These are phyloP conservation scores for Silene coronaria DNA, from an alignment of 179 eudicot genomes.

Conservation along the genomic window DNA sequence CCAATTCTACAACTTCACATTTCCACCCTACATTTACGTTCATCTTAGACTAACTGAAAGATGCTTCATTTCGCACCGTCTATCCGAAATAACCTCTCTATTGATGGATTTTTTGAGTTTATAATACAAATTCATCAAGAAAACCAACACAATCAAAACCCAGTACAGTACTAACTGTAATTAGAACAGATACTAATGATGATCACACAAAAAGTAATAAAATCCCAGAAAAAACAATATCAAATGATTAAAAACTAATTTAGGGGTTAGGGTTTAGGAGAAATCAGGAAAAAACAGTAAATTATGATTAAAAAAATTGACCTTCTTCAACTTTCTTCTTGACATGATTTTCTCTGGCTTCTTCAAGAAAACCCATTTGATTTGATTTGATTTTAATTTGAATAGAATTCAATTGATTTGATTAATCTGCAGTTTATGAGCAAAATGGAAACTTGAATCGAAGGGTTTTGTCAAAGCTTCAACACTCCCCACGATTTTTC, in stretches of 20 bases:
- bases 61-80: background rate
- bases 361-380: slow-evolving; percentile 64
- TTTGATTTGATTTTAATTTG: background rate
- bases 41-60: background rate
- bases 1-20: background rate
- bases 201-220: background rate
- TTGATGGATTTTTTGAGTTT: too few relatives aligned
- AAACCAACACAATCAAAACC: background rate
- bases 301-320: slow-evolving; percentile 8
- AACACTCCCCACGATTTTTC: background rate
- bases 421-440: background rate
- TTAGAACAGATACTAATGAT: background rate
- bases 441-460: background rate
- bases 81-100: too few relatives aligned
- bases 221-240: background rate
- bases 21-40: background rate
- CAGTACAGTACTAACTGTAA: background rate
- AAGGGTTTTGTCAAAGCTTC: background rate
- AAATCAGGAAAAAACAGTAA: background rate
- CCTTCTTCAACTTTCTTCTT: slow-evolving; percentile 99
- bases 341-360: slow-evolving; percentile 92
- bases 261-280: slow-evolving; percentile 23
- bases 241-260: background rate
- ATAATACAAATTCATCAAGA: too few relatives aligned
- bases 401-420: background rate